A percentile compares a stretch with the other conserved stretches of the same genome.
Evolutionary conservation across 306 rosid species (phyloP).

Genomic region (Prunus davidiana): DNA sequence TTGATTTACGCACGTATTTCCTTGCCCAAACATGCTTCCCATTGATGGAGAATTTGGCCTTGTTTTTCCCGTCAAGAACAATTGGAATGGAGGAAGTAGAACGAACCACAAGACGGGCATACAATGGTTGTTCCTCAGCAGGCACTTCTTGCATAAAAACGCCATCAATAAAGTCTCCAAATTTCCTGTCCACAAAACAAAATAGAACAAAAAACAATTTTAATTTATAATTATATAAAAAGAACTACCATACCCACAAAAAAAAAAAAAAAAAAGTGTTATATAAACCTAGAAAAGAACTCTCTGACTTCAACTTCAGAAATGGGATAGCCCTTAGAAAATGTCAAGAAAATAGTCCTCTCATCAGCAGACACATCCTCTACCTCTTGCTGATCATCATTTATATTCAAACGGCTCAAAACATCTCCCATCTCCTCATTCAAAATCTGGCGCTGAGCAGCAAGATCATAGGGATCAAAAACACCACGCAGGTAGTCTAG

Average conservation of each 20-base stretch:
- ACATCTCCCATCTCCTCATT: conserved; percentile 21
- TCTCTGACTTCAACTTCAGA: conserved; percentile 44
- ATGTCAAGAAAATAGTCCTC: conserved; percentile 62
- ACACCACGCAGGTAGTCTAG: not conserved
- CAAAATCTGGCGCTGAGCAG: not conserved
- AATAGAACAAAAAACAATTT: not conserved
- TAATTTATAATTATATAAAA: not conserved
- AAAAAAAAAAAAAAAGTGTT: not conserved
- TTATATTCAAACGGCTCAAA: conserved; percentile 10
- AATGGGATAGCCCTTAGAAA: conserved; percentile 65
- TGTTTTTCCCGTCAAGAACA: conserved; percentile 29
- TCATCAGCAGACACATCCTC: conserved; percentile 28
- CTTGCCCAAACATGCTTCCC: conserved; percentile 78
- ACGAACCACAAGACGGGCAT: conserved; percentile 53
- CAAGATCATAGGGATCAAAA: not conserved
- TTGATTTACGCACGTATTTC: conserved; percentile 32
- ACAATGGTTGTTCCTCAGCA: conserved; percentile 35
- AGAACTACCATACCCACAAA: not conserved
- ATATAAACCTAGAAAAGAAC: conserved; percentile 37
- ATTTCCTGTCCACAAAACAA: conserved; percentile 30
- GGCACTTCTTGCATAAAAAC: conserved; percentile 51
- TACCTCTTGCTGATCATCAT: not conserved
- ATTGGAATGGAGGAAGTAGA: conserved; percentile 14
- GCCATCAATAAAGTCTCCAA: conserved; percentile 46
- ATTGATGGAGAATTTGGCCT: conserved; percentile 49